Evolutionary conservation across 2,329 filamentous ascomycete genomes (phyloP), one percentile per base, ranked within the genome.

Genomic region (Nemania sp.): DNA sequence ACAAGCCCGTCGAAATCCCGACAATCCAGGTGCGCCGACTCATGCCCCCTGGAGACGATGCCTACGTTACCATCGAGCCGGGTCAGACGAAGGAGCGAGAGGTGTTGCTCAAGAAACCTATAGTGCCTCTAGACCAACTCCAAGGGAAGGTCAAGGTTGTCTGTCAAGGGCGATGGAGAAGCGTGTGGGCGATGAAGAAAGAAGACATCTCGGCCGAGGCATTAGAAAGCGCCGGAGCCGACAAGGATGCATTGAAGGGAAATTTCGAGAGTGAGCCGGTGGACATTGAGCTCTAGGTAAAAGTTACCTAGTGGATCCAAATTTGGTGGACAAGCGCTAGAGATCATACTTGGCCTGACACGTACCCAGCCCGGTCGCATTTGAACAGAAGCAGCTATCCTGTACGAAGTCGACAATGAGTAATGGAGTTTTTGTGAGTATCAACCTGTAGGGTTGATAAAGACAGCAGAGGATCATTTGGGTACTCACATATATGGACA

Each of bases 21-120:
- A 67, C 61, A 12, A 63, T 77, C 44, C 66, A 73, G 49, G 61
- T 76, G 39, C 68, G 71, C 28, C 67, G 76, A 11, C 59, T 71
- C 37, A 73, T 75, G 73, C 76, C 76, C 3, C 74, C 75, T 0
- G 61, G 57, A 4, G 62, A 61, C 11, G 73, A 76, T 2, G 67
- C 67, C 3, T 66, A 76, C 24, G 59, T 77, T 55, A 72, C 71
- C 26, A 68, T 78, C 31, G 67, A 61, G 22, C 65, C 75, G 6
- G 73, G 75, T 1, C 65, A 68, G 56, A 72, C 65, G 23, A 60
- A 59, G 15, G 64, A 66, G 53, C 67, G 68, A 23, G 70, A 73
- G 41, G 52, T 76, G 8, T 63, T 70, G 17, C 63, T 78, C n/a
- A 68, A 66, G 28, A 72, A 70, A 19, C 67, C 68, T 3, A 58